A percentile compares a stretch with the other conserved stretches of the same genome.
phyloP scores from a whole-genome alignment of 306 rosid genomes.

The Lablab purpureus region DNA sequence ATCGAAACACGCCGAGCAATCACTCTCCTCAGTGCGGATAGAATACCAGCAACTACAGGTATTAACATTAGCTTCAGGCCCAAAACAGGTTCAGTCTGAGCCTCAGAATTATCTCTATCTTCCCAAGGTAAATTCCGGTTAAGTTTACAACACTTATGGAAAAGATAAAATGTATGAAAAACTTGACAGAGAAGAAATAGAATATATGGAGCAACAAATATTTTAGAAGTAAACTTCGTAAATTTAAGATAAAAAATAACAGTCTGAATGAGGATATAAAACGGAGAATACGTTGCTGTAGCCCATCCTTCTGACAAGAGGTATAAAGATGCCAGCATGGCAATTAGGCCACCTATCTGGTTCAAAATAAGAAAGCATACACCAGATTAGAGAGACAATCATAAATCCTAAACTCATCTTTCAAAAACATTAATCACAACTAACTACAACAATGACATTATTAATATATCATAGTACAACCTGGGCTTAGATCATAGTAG shows the following conservation, averaged over 20 bases:
- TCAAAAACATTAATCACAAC: conserved; percentile 27
- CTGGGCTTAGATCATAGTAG: neutral
- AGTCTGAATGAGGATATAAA: conserved; percentile 75
- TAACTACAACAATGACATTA: neutral
- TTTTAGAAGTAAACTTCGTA: conserved; percentile 5
- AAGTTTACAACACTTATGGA: conserved; percentile 60
- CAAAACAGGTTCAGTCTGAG: conserved; percentile 68
- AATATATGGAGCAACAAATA: conserved; percentile 31
- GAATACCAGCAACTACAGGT: conserved; percentile 89
- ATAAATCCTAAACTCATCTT: conserved; percentile 39
- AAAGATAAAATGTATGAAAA: conserved; percentile 26
- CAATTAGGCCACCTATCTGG: conserved; percentile 95
- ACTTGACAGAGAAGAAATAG: conserved; percentile 24
- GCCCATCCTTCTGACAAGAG: conserved; percentile 98
- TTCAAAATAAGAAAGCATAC: conserved; percentile 50
- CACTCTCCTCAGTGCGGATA: conserved; percentile 93
- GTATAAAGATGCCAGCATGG: conserved; percentile 89
- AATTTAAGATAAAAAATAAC: conserved; percentile 41
- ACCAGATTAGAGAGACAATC: conserved; percentile 43
- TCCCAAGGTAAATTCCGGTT: conserved; percentile 77
- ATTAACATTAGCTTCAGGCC: conserved; percentile 76
- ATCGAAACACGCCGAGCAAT: conserved; percentile 93
- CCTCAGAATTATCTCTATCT: conserved; percentile 69
- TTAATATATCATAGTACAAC: conserved; percentile 7
- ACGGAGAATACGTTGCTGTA: conserved; percentile 78